A percentile compares a stretch with the other conserved stretches of the same genome.
phyloP scores from a whole-genome alignment of 2,329 filamentous ascomycete species.

The Sporothrix inflata region DNA sequence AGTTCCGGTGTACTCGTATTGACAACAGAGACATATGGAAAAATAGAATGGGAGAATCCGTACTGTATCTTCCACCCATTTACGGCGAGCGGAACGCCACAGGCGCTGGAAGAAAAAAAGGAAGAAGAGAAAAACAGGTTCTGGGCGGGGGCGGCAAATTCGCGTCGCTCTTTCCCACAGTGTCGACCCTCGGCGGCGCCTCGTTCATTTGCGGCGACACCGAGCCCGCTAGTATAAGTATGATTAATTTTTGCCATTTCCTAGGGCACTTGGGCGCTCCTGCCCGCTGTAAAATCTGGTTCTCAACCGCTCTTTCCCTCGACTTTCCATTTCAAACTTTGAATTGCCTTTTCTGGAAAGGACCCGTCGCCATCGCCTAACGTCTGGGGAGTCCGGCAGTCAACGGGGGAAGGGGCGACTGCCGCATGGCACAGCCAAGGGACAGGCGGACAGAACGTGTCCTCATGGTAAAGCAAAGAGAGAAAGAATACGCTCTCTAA shows the following conservation, averaged over 20 bases:
- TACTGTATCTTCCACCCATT: conserved; percentile 12
- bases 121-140: conserved; percentile 9
- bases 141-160: background rate
- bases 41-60: background rate
- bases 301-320: background rate
- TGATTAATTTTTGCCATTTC: background rate
- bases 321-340: background rate
- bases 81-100: background rate
- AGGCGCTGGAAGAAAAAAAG: background rate
- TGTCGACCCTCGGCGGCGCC: background rate
- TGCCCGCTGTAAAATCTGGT: background rate
- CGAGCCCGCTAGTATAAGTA: background rate
- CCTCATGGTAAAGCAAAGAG: background rate
- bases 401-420: background rate
- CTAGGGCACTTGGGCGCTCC: background rate
- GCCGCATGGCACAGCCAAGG: background rate
- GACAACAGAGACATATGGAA: background rate
- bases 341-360: conserved; percentile 14
- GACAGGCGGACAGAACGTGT: background rate
- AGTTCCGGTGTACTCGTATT: conserved; percentile 7
- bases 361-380: too few relatives aligned
- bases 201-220: conserved; percentile 6
- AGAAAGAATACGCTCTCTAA: background rate
- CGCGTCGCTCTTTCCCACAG: background rate
- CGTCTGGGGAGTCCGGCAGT: background rate